Evolutionary conservation across 1,284 basidiomycete species (phyloP), one percentile per base, ranked within the genome.

Genomic region (Boletus sp.): DNA sequence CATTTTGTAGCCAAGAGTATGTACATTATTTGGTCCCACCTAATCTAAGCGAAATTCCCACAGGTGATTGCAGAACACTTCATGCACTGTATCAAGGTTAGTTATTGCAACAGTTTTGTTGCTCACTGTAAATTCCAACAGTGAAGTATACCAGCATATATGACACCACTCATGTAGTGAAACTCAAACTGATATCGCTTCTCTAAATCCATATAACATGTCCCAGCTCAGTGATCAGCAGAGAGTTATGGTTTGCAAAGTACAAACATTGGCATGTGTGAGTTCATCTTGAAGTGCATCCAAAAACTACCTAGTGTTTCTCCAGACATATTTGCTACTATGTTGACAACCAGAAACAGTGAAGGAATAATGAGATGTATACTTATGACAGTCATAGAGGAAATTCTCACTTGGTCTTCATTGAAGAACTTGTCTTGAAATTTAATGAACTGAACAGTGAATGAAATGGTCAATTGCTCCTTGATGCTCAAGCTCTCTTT

Each of bases 371-470:
- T 9, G 21, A 19, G 6, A 52, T 43, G 66, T 68, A 6, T 31
- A 44, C 52, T 57, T 49, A 74, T 74, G n/a, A 61, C 31, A 14
- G 73, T 64, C 51, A 58, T 43, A 10, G 69, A 66, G 33, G 76
- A 73, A 65, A 78, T 81, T 60, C 81, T 83, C 7, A 83, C 83
- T 58, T 88, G 86, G 65, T 91, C 87, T 70, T 91, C 88, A 67
- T 90, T 91, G 77, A 93, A 90, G 35, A 94, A 79, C 67, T 93
- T 92, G 78, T 97, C 94, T 75, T 97, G 95, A 56, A 89, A 83
- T 75, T 93, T 93, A 79, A 97, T 95, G 75, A 97, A 95, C 90
- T 94, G 67, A 23, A 46, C 62, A 40, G 6, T 65, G n/a, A 71
- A 60, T 16, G 19, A 52, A 6, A 31, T 28, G 16, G 9, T 92